Percentiles rank a stretch among this genome's conserved stretches.
phyloP scores from a whole-genome alignment of 306 rosid species.

The Lathyrus sativus region DNA sequence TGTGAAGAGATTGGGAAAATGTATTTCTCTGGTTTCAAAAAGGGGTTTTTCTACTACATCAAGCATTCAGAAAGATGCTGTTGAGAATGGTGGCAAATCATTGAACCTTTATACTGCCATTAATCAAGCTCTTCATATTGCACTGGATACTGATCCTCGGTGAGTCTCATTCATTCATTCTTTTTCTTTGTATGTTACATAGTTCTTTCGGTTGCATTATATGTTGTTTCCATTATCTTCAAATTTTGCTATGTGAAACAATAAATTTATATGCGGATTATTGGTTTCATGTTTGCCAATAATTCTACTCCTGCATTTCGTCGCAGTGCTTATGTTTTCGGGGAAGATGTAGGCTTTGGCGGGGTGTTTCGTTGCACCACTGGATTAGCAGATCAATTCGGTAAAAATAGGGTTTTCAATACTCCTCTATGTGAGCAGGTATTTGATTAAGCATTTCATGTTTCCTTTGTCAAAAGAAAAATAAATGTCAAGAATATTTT shows the following conservation, averaged over 20 bases:
- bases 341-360: constrained; percentile 97
- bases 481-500: neutral
- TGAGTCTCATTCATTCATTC: constrained; percentile 20
- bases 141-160: constrained; percentile 92
- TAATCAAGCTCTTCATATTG: constrained; percentile 94
- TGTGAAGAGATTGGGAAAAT: constrained; percentile 46
- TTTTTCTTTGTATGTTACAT: neutral
- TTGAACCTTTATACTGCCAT: constrained; percentile 90
- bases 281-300: constrained; percentile 4
- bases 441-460: constrained; percentile 21
- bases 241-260: neutral
- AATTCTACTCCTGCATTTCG: constrained; percentile 31
- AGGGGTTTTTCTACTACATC: constrained; percentile 51
- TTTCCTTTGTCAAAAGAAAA: neutral
- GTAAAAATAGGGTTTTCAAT: constrained; percentile 89
- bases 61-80: constrained; percentile 37
- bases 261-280: constrained; percentile 9
- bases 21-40: constrained; percentile 33
- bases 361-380: constrained; percentile 99
- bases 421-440: constrained; percentile 99
- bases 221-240: constrained; percentile 12
- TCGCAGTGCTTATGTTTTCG: constrained; percentile 76
- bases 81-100: constrained; percentile 48
- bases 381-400: constrained; percentile 87
- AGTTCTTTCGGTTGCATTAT: constrained; percentile 20